Base-by-base conservation (phyloP, 2,329 filamentous ascomycete species). In the Nemania bipapillata region DNA sequence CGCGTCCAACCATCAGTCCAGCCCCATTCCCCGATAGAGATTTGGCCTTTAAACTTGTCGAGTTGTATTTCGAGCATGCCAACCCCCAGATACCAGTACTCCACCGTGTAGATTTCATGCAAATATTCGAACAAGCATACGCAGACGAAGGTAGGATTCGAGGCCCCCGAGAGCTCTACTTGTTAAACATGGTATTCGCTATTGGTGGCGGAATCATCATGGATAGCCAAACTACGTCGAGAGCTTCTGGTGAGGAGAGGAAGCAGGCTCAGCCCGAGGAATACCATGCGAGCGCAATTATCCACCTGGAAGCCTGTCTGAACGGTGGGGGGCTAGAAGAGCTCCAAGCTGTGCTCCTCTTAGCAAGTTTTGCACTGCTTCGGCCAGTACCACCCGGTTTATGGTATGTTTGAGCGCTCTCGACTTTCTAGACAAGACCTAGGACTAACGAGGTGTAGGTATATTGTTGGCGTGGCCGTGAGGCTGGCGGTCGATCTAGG, bases 161-260 rank as follows among this genome's bases (percentile, higher is more conserved):
- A 28, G 92, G 91, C 1, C 88, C 93, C 4, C 87, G 91, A 62
- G 94, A 97, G 80, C 85, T 96, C n/a, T 98, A 97, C 81, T 89
- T 96, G 82, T 85, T 98, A 70, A 97, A 97, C 80, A 97, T 98
- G 81, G 94, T 98, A 26, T 98, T 97, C 81, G 95, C 95, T 15
- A 97, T 98, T 75, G 96, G 96, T 6, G 92, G 92, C 20, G 95
- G 94, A 20, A 97, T 97, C 74, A 97, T 97, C 72, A 89, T 97
- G 73, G 83, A 91, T 79, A 82, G 83, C 75, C 75, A 87, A 79
- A 79, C 86, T 7, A 81, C 83, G 53, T 79, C 79, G 30, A 79
- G 78, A 2, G 77, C 70, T 56, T 75, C 72, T 66, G 75, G 75
- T 11, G 74, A 77, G 32, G 76, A 77, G 37, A 79, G 78, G 35